Base-by-base conservation (phyloP, 805 yeast genomes). In the Ogataea nitratoaversa region DNA sequence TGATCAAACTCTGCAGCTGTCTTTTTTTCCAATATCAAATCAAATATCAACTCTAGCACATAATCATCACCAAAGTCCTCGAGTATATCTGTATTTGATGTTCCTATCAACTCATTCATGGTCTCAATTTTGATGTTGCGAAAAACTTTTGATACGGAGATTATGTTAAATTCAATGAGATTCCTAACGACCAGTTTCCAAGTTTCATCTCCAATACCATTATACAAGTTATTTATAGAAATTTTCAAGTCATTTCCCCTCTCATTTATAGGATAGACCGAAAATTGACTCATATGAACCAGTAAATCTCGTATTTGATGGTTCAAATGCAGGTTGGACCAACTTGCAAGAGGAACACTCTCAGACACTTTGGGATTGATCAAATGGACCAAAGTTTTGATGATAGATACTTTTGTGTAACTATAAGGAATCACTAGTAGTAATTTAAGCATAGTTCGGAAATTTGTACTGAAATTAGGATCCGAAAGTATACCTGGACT, bases 1-100 rank as follows among this genome's bases (percentile, higher is more conserved):
- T 58, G 52, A 40, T 62, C 59, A 2, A 62, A 45, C 18, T 38
- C 36, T 5, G 56, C 63, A n/a, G 35, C 24, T 1, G 60, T 23
- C 19, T 56, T 50, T 23, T 47, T 50, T 16, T 48, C 50, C 17
- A 48, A 16, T 8, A 53, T 47, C 29, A 58, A 37, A n/a, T 42
- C 42, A 11, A 49, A 35, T 5, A 54, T 19, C 12, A 46, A 9
- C 17, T 53, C 53, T 19, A 47, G n/a, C 5, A 48, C 13, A 13
- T 34, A 30, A 18, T 51, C 44, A 29, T 42, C 13, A 22, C 37
- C 35, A 25, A n/a, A 19, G 5, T 12, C 16, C 33, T 32, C 19
- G n/a, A n/a, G n/a, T n/a, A n/a, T n/a, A n/a, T n/a, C n/a, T n/a
- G n/a, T n/a, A n/a, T n/a, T n/a, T n/a, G n/a, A n/a, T n/a, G n/a